phyloP scores from a whole-genome alignment of 2,329 filamentous ascomycete genomes.

The Aspergillus spinulosporus region DNA sequence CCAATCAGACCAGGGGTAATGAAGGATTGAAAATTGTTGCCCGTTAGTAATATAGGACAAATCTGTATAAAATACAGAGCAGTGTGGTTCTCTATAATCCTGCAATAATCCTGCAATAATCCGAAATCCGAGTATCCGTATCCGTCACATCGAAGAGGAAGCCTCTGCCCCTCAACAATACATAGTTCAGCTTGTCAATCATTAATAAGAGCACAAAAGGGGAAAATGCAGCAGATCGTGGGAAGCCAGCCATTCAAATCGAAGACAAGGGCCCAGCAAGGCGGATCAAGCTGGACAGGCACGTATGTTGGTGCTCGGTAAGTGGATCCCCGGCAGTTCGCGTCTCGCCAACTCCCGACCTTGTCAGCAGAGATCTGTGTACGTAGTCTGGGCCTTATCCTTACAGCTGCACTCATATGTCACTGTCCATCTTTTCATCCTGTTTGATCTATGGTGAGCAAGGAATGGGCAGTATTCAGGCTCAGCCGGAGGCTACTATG shows the following conservation, averaged over 20 bases:
- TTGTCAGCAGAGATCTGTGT: not conserved
- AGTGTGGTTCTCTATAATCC: too few relatives aligned
- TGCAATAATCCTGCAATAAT: too few relatives aligned
- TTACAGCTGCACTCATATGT: not conserved
- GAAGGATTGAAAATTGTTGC: too few relatives aligned
- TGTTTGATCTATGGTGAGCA: too few relatives aligned
- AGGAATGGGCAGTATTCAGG: too few relatives aligned
- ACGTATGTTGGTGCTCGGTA: not conserved
- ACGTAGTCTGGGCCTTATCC: too few relatives aligned
- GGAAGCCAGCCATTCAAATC: not conserved
- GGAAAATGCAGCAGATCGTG: not conserved
- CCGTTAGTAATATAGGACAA: too few relatives aligned
- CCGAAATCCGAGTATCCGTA: too few relatives aligned
- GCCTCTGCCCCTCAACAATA: not conserved
- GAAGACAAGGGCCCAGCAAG: not conserved
- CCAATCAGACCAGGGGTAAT: not conserved
- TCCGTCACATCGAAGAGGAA: not conserved
- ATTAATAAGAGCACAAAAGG: not conserved
- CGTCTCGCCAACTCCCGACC: constrained; percentile 2
- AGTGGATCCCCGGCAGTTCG: constrained; percentile 6
- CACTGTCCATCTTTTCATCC: not conserved
- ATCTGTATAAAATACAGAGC: too few relatives aligned
- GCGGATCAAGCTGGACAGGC: constrained; percentile 3
- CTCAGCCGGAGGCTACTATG: too few relatives aligned
- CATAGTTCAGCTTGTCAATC: not conserved